Base-by-base conservation (phyloP, 1,139 yeast genomes). In the Saccharomyces pastorianus region DNA sequence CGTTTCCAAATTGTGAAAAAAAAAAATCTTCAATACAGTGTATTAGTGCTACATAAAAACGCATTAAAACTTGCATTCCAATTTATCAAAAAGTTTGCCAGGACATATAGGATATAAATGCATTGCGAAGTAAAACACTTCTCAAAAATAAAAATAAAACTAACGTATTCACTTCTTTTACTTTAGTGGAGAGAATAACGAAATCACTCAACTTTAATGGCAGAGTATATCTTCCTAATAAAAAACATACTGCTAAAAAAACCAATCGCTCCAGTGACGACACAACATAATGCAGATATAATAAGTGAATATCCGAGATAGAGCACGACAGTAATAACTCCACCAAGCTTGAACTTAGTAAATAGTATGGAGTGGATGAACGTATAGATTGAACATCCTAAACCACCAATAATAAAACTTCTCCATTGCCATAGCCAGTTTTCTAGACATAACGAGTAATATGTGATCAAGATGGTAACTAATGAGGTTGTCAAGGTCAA, bases 401-500 rank as follows among this genome's bases (percentile, higher is more conserved):
- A 56, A 52, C 96, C 98, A 29, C 96, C 95, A 57, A 90, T 79
- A 64, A 85, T 80, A 64, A 91, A 77, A 8, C 96, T 82, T 70
- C 91, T 84, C 99, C 99, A 93, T 68, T 90, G 97, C 99, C 99
- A 93, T 70, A 84, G 83, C 76, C 95, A 91, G 71, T 93, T 88
- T 69, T 93, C 99, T 48, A 90, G 77, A 68, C 96, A 89, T 60
- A 95, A 78, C 9, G 91, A 80, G 74, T 88, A 87, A 72, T 93
- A 93, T 44, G 88, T 82, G 75, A 90, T 80, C 63, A 93, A 76
- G 23, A 90, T 75, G 0, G 96, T 85, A 48, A 90, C 90, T 59
- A 93, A 77, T 20, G 88, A 78, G 6, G 96, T 86, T 9, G 97
- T 90, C 64, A 87, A 67, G 14, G 88, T 75, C 89, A 90, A 86